Evolutionary conservation across 148 eudicot species (phyloP).

Genomic region (Dianthus caryophyllus): DNA sequence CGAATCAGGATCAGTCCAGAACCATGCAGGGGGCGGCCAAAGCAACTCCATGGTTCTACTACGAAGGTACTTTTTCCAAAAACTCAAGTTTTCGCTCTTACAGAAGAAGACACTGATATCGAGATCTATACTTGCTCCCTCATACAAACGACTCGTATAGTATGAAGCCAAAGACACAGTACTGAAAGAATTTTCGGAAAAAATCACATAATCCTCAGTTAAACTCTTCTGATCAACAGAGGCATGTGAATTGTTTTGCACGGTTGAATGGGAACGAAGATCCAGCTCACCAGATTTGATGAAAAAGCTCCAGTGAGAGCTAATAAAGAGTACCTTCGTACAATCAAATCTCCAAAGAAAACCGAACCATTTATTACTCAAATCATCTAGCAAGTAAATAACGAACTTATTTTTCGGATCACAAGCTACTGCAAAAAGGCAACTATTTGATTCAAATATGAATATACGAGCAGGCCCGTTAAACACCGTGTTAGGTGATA

Average conservation of each 20-base stretch:
- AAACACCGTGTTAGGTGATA: background rate
- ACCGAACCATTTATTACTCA: background rate
- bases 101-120: background rate
- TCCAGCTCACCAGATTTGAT: too few relatives aligned
- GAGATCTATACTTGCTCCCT: too few relatives aligned
- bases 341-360: too few relatives aligned
- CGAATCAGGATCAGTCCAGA: conserved; percentile 6
- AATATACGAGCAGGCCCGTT: background rate
- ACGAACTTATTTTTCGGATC: background rate
- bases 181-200: too few relatives aligned
- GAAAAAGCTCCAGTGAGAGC: background rate
- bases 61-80: background rate
- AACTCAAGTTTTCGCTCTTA: background rate
- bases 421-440: background rate
- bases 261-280: too few relatives aligned
- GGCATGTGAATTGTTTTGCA: too few relatives aligned
- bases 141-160: too few relatives aligned
- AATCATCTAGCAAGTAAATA: background rate
- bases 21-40: conserved; percentile 21
- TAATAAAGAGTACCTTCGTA: background rate
- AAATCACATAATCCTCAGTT: too few relatives aligned
- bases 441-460: background rate
- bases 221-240: too few relatives aligned
- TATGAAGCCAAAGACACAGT: too few relatives aligned
- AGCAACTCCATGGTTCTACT: background rate